Percentiles rank a stretch among this genome's conserved stretches.
These are phyloP conservation scores for Teratosphaeria destructans DNA, from an alignment of 2,329 filamentous ascomycete genomes.

Conservation along the genomic window DNA sequence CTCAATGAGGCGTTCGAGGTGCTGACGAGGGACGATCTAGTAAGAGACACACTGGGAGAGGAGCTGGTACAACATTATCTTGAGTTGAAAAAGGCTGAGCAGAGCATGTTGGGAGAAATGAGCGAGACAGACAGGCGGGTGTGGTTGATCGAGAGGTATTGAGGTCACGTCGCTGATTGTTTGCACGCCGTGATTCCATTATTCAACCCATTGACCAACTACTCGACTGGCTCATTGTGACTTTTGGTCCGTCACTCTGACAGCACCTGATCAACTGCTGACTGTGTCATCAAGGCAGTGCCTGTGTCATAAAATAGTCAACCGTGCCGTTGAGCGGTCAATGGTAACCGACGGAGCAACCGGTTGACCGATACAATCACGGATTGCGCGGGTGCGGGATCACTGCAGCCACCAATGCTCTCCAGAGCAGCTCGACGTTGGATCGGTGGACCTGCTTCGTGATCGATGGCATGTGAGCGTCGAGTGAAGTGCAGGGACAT, in stretches of 20 bases:
- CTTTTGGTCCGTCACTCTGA: background rate
- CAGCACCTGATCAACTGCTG: background rate
- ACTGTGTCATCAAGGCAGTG: background rate
- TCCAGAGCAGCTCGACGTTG: background rate
- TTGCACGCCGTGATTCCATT: background rate
- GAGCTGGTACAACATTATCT: slow-evolving; percentile 48
- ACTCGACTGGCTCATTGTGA: background rate
- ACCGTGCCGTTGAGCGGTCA: too few species aligned
- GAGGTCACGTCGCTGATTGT: background rate
- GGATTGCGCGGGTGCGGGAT: too few species aligned
- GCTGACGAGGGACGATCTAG: slow-evolving; percentile 38
- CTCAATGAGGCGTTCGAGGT: slow-evolving; percentile 46
- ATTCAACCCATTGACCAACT: background rate
- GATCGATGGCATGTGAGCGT: background rate
- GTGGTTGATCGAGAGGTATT: slow-evolving; percentile 61
- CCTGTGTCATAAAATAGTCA: too few species aligned
- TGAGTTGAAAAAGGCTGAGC: slow-evolving; percentile 50
- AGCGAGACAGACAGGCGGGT: slow-evolving; percentile 35
- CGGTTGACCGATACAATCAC: too few species aligned
- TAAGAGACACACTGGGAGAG: slow-evolving; percentile 39
- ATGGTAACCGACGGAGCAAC: too few species aligned
- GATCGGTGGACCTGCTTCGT: background rate
- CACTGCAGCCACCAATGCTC: background rate
- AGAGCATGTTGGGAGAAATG: slow-evolving; percentile 43
- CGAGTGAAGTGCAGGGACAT: background rate